phyloP scores from a whole-genome alignment of 2,329 filamentous ascomycete genomes.

The Hypocreales sp. region DNA sequence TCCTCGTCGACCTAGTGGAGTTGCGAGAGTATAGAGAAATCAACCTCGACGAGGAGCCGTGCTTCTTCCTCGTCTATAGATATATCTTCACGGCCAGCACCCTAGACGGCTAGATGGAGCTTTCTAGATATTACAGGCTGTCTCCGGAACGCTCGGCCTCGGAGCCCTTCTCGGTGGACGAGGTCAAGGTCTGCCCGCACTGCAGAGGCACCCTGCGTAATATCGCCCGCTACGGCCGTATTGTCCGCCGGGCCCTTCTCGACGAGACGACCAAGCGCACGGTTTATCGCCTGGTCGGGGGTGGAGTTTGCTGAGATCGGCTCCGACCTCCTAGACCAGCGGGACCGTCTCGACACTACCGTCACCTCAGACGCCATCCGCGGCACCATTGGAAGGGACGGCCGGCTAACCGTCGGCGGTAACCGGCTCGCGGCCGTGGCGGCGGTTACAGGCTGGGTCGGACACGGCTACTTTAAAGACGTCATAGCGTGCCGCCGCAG shows the following conservation, averaged over 20 bases:
- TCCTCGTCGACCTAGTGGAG: conserved; percentile 40
- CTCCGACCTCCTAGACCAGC: too few species aligned
- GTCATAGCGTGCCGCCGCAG: too few species aligned
- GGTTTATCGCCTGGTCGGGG: conserved; percentile 42
- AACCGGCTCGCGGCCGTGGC: too few species aligned
- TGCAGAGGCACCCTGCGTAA: conserved; percentile 44
- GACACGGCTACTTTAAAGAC: too few species aligned
- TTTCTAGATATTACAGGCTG: conserved; percentile 32
- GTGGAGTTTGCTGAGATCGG: too few species aligned
- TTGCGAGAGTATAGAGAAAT: conserved; percentile 38
- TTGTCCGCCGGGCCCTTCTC: conserved; percentile 42
- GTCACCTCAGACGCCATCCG: too few species aligned
- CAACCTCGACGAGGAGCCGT: conserved; percentile 42
- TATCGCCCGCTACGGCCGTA: conserved; percentile 44
- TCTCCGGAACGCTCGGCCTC: too few species aligned
- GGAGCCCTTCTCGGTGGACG: conserved; percentile 28
- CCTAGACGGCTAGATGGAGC: conserved; percentile 45
- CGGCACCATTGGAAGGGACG: too few species aligned
- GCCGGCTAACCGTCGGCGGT: too few species aligned
- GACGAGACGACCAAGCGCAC: conserved; percentile 51
- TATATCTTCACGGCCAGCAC: conserved; percentile 45
- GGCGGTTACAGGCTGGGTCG: too few species aligned
- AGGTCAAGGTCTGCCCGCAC: conserved; percentile 36
- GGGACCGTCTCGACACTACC: too few species aligned
- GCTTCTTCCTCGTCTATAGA: conserved; percentile 45